phyloP scores from a whole-genome alignment of 2,329 filamentous ascomycete genomes.

The Ceratocystis lukuohia region DNA sequence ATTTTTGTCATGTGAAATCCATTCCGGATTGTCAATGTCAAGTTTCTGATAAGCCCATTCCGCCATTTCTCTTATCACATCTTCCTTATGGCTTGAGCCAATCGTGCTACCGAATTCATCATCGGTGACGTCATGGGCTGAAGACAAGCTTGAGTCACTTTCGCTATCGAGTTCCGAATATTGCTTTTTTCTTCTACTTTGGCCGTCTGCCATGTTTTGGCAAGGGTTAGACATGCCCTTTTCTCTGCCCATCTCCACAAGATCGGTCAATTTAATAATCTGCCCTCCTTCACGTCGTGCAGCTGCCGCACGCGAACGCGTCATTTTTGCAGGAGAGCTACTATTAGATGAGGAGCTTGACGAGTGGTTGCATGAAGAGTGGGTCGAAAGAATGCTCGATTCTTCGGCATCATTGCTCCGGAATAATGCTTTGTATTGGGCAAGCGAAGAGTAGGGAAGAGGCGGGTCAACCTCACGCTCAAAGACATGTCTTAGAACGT shows the following conservation, averaged over 20 bases:
- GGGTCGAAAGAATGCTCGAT: background rate
- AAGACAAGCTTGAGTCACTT: background rate
- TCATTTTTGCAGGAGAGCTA: background rate
- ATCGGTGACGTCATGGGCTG: background rate
- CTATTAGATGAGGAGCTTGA: background rate
- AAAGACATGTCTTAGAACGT: slow-evolving; percentile 55
- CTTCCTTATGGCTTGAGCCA: background rate
- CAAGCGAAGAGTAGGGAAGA: slow-evolving; percentile 17
- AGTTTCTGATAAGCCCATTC: background rate
- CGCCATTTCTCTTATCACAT: background rate
- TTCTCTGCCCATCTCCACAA: background rate
- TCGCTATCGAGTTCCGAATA: background rate
- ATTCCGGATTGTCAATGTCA: background rate
- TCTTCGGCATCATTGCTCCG: background rate
- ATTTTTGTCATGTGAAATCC: background rate
- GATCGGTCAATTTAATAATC: background rate
- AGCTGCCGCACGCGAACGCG: background rate
- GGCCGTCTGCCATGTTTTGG: background rate
- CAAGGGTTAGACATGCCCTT: background rate
- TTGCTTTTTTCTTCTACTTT: background rate
- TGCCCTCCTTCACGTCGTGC: background rate
- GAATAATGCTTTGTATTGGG: slow-evolving; percentile 9
- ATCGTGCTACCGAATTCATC: background rate
- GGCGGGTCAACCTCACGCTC: slow-evolving; percentile 37
- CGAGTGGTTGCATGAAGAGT: too few species aligned